Conservation (phyloP, 2,329 filamentous ascomycete species). For the Aspergillus flavus region DNA sequence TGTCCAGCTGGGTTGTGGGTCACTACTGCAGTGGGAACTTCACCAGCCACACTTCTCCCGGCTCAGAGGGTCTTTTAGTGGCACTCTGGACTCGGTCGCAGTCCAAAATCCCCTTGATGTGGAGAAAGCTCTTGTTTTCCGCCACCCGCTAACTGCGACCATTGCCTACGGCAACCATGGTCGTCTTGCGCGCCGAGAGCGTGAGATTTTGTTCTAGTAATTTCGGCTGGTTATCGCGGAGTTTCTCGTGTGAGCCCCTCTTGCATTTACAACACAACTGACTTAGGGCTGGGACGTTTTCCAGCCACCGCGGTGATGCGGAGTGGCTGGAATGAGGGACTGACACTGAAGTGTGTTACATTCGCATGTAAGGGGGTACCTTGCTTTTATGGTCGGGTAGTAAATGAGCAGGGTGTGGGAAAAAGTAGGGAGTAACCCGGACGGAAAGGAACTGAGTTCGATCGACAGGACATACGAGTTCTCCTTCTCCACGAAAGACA, state of each 20-base stretch:
- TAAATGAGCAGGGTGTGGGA: not conserved
- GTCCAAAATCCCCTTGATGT: not conserved
- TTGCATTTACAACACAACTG: not conserved
- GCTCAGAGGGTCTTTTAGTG: not conserved
- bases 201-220: not conserved
- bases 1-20: not conserved
- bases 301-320: not conserved
- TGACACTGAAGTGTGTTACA: not conserved
- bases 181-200: not conserved
- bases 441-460: not conserved
- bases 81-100: not conserved
- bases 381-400: not conserved
- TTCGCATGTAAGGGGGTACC: not conserved
- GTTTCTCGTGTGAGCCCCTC: not conserved
- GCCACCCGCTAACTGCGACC: conserved; percentile 9
- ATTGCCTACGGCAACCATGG: conserved; percentile 3
- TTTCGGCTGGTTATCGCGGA: not conserved
- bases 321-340: not conserved
- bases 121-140: conserved; percentile 12
- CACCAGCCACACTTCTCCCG: not conserved
- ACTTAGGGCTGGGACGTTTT: not conserved
- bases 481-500: not conserved
- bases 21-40: not conserved
- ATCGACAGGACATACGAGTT: not conserved
- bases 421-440: not conserved